Base-by-base conservation (phyloP, 1,284 basidiomycete genomes). In the Boletus semigastroideus region DNA sequence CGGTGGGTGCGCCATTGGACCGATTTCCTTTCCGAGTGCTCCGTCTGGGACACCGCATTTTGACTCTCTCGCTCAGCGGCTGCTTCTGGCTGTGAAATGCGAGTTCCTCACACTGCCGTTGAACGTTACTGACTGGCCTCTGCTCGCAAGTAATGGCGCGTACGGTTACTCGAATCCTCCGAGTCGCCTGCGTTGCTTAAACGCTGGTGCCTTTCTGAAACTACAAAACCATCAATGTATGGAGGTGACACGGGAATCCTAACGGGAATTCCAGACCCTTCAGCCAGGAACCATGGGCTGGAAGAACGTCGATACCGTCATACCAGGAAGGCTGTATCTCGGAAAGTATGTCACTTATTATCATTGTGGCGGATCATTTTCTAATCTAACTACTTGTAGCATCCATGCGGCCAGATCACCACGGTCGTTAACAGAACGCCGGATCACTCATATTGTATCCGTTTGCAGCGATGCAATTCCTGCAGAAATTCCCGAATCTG, bases 361-460 rank as follows among this genome's bases (percentile, higher is more conserved):
- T 51, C 46, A 25, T 46, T 39, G 43, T 57, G 55, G 43, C 60
- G 63, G 60, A 64, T 59, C 50, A 40, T 51, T 51, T 51, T 49
- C 62, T 61, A 54, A 63, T 62, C 54, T 64, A 51, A 59, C 48
- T 46, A 56, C 59, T 43, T 52, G 59, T 48, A 90, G 87, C 65
- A 76, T 89, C 58, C 75, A 79, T 59, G 85, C 87, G 48, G 87
- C 87, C 40, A 79, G 79, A 56, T 87, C 88, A 27, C 80, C 87
- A 38, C 81, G 88, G 65, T 82, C 85, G 54, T 75, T 90, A 66
- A 78, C 82, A 44, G 88, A 90, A 67, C 81, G 83, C 55, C 80
- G 80, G 53, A 84, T 90, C 59, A 87, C 86, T 4, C 87, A 90
- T 69, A 86, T 90, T 51, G 68, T 90, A 33, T 89, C 87, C 44